Evolutionary conservation across 2,329 filamentous ascomycete genomes (phyloP), one percentile per base, ranked within the genome.

Genomic region (Leptographium lundbergii): DNA sequence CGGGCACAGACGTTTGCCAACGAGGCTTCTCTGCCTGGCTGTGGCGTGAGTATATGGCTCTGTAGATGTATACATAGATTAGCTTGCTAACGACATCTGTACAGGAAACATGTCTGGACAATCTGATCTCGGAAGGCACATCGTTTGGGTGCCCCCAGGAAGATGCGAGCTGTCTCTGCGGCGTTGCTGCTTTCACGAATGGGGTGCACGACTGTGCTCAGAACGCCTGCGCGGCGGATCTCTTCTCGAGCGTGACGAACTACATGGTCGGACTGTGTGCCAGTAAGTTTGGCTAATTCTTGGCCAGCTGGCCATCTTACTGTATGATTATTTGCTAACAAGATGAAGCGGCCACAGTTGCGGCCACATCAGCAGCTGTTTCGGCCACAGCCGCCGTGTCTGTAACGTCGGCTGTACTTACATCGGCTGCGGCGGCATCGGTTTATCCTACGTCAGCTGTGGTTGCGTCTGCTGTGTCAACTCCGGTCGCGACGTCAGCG

Each of bases 51-150:
- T 63, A n/a, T 19, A 34, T 36, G 10, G 2, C 11, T 5, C 48
- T 27, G 25, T 25, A 29, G 11, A 29, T 17, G 4, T 51, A 17
- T 32, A 27, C 47, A 25, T 27, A 4, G 22, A 10, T 3, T 4
- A 2, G 51, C 6, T 27, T 19, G 52, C 32, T 34, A n/a, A 34
- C 27, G n/a, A 9, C 6, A 1, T 24, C 24, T 22, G 6, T 27
- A 9, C 14, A 66, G 65, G 42, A 65, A 65, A 63, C 63, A 39
- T 66, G 65, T 51, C 54, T 66, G 25, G 58, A 60, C 57, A n/a
- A 11, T 17, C 24, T 64, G 34, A 50, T 62, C 17, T 36, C 48
- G n/a, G 45, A 63, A 36, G 58, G 56, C 4, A 17, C 57, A 13
- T 45, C 62, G 1, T 57, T 65, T 42, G 61, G 61, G 3, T 66